These are phyloP conservation scores for Vitis labrusca DNA, from an alignment of 164 flowering plant genomes.

Conservation along the genomic window DNA sequence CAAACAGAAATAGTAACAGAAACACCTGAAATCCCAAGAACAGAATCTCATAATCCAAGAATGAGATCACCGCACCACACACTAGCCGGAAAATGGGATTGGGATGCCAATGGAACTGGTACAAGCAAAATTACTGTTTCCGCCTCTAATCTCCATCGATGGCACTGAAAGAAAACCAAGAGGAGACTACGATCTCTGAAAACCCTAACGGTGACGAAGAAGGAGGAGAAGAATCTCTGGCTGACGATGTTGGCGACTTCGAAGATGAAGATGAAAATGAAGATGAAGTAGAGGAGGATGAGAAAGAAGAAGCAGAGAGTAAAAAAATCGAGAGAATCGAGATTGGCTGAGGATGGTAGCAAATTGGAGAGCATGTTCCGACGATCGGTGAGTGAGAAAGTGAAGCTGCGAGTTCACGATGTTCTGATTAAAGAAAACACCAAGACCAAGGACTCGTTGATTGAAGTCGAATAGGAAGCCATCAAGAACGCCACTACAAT, in stretches of 20 bases:
- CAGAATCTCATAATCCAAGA: too few relatives aligned
- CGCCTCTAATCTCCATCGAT: too few relatives aligned
- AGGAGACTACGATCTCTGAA: background rate
- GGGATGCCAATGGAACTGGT: too few relatives aligned
- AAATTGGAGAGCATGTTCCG: slow-evolving; percentile 41
- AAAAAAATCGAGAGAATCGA: slow-evolving; percentile 9
- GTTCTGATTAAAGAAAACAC: slow-evolving; percentile 74
- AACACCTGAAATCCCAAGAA: too few relatives aligned
- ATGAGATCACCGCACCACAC: too few relatives aligned
- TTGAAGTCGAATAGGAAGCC: slow-evolving; percentile 61
- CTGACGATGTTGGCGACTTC: background rate
- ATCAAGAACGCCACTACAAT: slow-evolving; percentile 50
- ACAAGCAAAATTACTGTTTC: too few relatives aligned
- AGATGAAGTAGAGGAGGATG: slow-evolving; percentile 27
- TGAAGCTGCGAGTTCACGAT: slow-evolving; percentile 78
- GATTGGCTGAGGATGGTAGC: slow-evolving; percentile 23
- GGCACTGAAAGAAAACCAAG: background rate
- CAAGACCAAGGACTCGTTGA: slow-evolving; percentile 71
- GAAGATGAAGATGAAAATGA: slow-evolving; percentile 29
- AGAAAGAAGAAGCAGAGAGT: slow-evolving; percentile 23
- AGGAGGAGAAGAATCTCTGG: slow-evolving; percentile 4
- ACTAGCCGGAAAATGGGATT: too few relatives aligned
- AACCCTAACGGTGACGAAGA: slow-evolving; percentile 20
- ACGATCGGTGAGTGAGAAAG: slow-evolving; percentile 47
- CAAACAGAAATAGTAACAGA: too few relatives aligned